Evolutionary conservation across 179 eudicot genomes (phyloP), one percentile per base, ranked within the genome.

Genomic region (Nepenthes alata): DNA sequence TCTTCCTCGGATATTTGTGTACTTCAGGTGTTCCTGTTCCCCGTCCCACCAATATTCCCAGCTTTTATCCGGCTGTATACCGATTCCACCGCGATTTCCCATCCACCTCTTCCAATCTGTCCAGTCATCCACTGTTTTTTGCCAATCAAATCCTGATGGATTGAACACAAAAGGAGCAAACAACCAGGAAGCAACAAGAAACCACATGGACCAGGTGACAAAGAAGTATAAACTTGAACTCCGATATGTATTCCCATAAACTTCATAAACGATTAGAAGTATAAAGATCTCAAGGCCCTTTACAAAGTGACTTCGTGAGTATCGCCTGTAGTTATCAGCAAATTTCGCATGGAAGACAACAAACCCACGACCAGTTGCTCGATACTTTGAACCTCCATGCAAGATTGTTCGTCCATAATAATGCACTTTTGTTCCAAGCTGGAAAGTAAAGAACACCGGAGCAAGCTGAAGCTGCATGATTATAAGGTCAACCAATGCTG

Each of bases 21-120:
- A 35, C 62, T 82, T 87, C 58, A 87, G 67, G 67, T 84, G 95
- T 56, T 84, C 95, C 60, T 86, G 95, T 60, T 86, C 95, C 52
- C 75, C 80, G 64, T 80, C 85, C 95, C 95, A 86, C 95, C 95
- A 86, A 0, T 89, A 81, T 62, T 86, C 95, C 89, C 95, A 86
- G 71, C 95, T 86, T 74, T 80, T 84, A 50, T 86, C 89, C 3
- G 75, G 81, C 37, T 79, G 71, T 61, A 86, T 81, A 52, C 87
- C 89, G 37, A 86, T 86, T 15, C 95, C 95, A 47, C 95, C 95
- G 9, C 89, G 82, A 63, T 86, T 86, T 14, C 89, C 89, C 89
- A 86, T 84, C 95, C 95, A 86, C 72, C 87, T 78, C 68, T 81
- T 84, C 95, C 95, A 86, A 68, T 86, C 89, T 11, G 87, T 75